A percentile compares a stretch with the other conserved stretches of the same genome.
Conservation (phyloP, 192 early-diverging fungal species). For the Glomus cerebriforme region DNA sequence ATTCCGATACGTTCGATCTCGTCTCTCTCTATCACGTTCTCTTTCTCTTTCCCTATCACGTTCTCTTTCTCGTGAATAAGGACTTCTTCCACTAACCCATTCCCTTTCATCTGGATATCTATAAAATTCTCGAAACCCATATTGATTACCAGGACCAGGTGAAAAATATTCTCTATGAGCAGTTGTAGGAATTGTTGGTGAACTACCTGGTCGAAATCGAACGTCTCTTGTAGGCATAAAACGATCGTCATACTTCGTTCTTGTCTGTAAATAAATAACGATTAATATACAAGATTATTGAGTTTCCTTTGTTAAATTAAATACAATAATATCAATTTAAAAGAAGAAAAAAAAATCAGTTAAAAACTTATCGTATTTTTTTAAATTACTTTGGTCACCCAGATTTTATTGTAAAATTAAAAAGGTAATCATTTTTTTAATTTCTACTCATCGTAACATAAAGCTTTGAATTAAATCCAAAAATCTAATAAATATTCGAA, state of each 20-base stretch:
- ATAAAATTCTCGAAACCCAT: slow-evolving; percentile 1
- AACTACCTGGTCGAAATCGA: background rate
- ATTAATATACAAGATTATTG: background rate
- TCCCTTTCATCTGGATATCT: slow-evolving; percentile 13
- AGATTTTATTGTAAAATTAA: background rate
- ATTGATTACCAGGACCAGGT: background rate
- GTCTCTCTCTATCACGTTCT: slow-evolving; percentile 14
- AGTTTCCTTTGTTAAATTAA: background rate
- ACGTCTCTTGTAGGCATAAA: background rate
- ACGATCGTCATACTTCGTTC: background rate
- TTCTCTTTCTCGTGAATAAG: slow-evolving; percentile 22
- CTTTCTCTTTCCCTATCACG: slow-evolving; percentile 18
- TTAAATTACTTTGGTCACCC: background rate
- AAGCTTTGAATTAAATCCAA: background rate
- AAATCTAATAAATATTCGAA: background rate
- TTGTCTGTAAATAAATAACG: background rate
- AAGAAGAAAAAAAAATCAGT: background rate
- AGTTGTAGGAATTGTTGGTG: background rate
- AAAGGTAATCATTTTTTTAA: background rate
- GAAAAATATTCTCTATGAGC: background rate
- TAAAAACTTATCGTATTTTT: no score
- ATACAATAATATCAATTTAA: background rate
- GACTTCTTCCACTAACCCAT: slow-evolving; percentile 1
- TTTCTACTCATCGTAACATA: no score
- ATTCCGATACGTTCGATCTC: slow-evolving; percentile 8